Conservation (phyloP, 441 rosid species). For the Brassica balearica region DNA sequence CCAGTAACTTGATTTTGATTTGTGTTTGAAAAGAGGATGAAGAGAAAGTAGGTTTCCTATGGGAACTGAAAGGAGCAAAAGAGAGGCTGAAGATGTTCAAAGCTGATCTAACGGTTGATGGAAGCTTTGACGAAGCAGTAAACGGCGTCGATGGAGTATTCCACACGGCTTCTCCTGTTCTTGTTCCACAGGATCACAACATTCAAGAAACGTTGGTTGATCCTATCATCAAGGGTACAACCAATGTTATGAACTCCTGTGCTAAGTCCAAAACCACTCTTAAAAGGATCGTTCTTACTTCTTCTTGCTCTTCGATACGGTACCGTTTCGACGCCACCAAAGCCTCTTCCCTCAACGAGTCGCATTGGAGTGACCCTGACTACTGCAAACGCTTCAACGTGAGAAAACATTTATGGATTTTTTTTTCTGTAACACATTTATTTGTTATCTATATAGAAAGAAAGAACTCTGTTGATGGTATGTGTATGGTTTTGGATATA, state of each 20-base stretch:
- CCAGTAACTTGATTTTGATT: neutral
- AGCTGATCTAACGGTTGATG: slow-evolving; percentile 77
- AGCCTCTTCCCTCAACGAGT: slow-evolving; percentile 70
- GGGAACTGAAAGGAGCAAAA: slow-evolving; percentile 67
- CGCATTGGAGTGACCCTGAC: slow-evolving; percentile 80
- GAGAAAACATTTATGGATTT: neutral
- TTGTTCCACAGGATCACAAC: slow-evolving; percentile 63
- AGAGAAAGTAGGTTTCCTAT: slow-evolving; percentile 64
- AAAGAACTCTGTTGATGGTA: neutral
- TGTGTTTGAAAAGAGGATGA: slow-evolving; percentile 47
- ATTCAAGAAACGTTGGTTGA: slow-evolving; percentile 68
- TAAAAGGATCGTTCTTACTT: slow-evolving; percentile 83
- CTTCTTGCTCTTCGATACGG: slow-evolving; percentile 77
- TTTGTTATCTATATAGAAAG: neutral
- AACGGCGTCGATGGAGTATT: slow-evolving; percentile 81
- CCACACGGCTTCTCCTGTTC: slow-evolving; percentile 84
- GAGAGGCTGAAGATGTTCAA: slow-evolving; percentile 69
- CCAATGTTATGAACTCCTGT: slow-evolving; percentile 76
- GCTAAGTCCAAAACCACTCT: slow-evolving; percentile 48
- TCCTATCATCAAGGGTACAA: slow-evolving; percentile 77
- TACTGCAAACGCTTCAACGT: slow-evolving; percentile 75
- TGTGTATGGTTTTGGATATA: neutral
- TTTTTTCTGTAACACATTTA: too few relatives aligned
- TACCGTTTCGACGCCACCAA: slow-evolving; percentile 60
- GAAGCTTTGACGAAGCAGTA: slow-evolving; percentile 78